Percentiles rank a stretch among this genome's conserved stretches.
Evolutionary conservation across 805 yeast genomes (phyloP).

Genomic region (Teunomyces lycoperdinae): DNA sequence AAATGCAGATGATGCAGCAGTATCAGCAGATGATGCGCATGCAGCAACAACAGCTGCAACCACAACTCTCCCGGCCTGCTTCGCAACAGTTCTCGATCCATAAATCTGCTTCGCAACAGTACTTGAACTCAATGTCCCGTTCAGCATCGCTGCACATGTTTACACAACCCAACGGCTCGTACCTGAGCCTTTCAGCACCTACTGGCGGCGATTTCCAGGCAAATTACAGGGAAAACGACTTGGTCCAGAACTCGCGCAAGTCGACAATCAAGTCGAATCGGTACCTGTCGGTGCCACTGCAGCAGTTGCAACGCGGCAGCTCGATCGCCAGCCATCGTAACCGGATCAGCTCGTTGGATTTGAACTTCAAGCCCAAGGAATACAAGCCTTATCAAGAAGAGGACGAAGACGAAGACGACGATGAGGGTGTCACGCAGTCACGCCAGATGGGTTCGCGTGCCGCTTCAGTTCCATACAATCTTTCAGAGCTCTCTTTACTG

Average conservation of each 20-base stretch:
- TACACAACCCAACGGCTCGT: background rate
- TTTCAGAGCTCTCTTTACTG: conserved; percentile 14
- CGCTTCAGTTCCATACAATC: conserved; percentile 12
- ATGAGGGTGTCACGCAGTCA: background rate
- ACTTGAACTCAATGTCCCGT: conserved; percentile 1
- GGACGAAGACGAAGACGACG: conserved; percentile 6
- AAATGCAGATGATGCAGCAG: conserved; percentile 6
- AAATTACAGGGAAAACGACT: conserved; percentile 5
- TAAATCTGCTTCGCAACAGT: background rate
- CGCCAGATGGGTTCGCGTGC: background rate
- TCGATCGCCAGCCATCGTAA: conserved; percentile 2
- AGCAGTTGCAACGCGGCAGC: conserved; percentile 5
- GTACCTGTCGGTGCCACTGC: conserved; percentile 35
- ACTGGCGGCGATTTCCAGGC: conserved; percentile 2
- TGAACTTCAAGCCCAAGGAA: conserved; percentile 15
- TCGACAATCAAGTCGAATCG: conserved; percentile 33
- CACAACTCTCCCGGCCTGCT: background rate
- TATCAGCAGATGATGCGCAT: background rate
- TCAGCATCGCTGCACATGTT: background rate
- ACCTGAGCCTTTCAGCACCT: background rate
- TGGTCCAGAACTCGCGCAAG: conserved; percentile 24
- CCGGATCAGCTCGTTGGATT: conserved; percentile 20
- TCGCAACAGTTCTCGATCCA: background rate
- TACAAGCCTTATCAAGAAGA: conserved; percentile 7
- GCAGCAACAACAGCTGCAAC: conserved; percentile 6